Evolutionary conservation across 2,329 filamentous ascomycete species (phyloP), one percentile per base, ranked within the genome.

Genomic region (Aschersonia sp.): DNA sequence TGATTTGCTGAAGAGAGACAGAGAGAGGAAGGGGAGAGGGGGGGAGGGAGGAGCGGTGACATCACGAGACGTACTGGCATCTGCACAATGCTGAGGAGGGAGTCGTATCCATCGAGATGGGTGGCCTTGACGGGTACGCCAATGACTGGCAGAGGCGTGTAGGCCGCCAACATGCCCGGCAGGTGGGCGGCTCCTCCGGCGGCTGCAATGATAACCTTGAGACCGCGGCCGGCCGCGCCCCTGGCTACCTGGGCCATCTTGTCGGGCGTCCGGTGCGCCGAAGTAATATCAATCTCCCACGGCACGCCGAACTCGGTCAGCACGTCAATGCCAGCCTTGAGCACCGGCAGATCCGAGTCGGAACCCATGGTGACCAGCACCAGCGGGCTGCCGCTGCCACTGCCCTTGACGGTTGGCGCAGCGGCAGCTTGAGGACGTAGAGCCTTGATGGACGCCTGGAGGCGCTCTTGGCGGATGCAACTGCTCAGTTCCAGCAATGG

Each of bases 361-460:
- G 85, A 90, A 39, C 86, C 87, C 85, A 90, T 90, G 31, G 86
- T 87, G 3, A 92, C 77, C 10, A 84, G 77, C 2, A 92, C 81
- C 1, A 86, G 63, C 0, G 83, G 81, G 43, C 57, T 55, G 39
- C 60, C 35, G 8, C 22, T 57, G 40, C 51, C 41, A 5, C 40
- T 39, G 8, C 48, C 8, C 8, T 49, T 43, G 4, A 48, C 47
- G 50, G 43, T 50, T 0, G 42, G 5, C 50, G 45, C 22, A 54
- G 45, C 37, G 40, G 39, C 45, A 31, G 40, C 30, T 50, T 45
- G 47, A 14, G 61, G 69, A 12, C 64, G 69, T 42, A 69, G 57
- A 41, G 59, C 60, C 44, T 62, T 54, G 48, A 59, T 56, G 9
- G 67, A 58, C 2, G 69, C 62, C 10, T 68, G 56, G 32, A 79